A percentile compares a stretch with the other conserved stretches of the same genome.
These are phyloP conservation scores for Pichia heedii DNA, from an alignment of 805 yeast species.

Conservation along the genomic window DNA sequence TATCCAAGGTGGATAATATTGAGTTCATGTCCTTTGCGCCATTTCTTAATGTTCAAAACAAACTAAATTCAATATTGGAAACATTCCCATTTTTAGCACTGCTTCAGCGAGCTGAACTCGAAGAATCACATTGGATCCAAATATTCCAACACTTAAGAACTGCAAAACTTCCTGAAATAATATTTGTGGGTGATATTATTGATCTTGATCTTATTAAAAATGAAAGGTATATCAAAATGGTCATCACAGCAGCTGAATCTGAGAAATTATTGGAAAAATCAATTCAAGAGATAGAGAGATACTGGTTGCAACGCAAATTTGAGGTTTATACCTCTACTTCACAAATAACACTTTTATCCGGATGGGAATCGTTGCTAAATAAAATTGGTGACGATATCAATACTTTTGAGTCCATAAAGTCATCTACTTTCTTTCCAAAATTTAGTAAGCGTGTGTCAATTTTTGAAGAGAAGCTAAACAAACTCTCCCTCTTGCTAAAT, in stretches of 20 bases:
- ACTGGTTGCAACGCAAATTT: slow-evolving; percentile 49
- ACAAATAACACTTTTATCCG: slow-evolving; percentile 47
- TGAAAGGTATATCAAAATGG: slow-evolving; percentile 35
- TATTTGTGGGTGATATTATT: slow-evolving; percentile 56
- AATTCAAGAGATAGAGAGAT: slow-evolving; percentile 37
- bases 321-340: slow-evolving; percentile 45
- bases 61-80: slow-evolving; percentile 33
- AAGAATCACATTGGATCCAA: slow-evolving; percentile 57
- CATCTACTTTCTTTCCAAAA: slow-evolving; percentile 49
- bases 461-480: slow-evolving; percentile 49
- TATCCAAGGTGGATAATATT: slow-evolving; percentile 44
- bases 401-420: slow-evolving; percentile 58
- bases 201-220: slow-evolving; percentile 40
- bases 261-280: slow-evolving; percentile 60
- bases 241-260: slow-evolving; percentile 58
- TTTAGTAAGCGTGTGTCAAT: slow-evolving; percentile 50
- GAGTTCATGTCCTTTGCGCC: slow-evolving; percentile 61
- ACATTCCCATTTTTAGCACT: slow-evolving; percentile 32
- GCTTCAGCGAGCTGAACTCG: slow-evolving; percentile 48
- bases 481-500: slow-evolving; percentile 44
- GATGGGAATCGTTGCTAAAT: slow-evolving; percentile 59
- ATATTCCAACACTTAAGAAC: slow-evolving; percentile 29
- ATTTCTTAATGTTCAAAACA: slow-evolving; percentile 46
- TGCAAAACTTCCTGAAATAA: slow-evolving; percentile 12
- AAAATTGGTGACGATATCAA: slow-evolving; percentile 52